phyloP scores from a whole-genome alignment of 495 filamentous ascomycete genomes.

The Penicillium silybi region DNA sequence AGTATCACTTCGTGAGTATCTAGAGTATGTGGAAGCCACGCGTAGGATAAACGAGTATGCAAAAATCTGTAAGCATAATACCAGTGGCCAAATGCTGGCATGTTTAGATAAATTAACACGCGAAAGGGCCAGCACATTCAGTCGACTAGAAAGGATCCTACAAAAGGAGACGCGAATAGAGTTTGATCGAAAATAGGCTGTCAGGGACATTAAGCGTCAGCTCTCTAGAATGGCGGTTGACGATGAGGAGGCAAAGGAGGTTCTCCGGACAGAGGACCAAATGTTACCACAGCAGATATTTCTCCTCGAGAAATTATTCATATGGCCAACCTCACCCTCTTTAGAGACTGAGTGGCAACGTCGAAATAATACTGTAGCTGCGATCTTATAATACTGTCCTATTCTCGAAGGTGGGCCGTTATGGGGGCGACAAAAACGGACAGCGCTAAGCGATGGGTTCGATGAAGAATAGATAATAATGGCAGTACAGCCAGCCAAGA shows the following conservation, averaged over 20 bases:
- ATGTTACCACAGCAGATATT: constrained; percentile 14
- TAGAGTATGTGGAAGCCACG: neutral
- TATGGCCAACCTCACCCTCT: constrained; percentile 11
- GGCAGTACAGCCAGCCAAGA: too few species aligned
- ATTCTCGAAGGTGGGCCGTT: constrained; percentile 14
- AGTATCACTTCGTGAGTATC: neutral
- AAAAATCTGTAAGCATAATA: constrained; percentile 2
- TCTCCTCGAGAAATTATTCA: constrained; percentile 11
- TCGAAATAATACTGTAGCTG: constrained; percentile 2
- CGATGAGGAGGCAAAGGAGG: constrained; percentile 20
- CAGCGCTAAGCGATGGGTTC: neutral
- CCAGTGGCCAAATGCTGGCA: constrained; percentile 1
- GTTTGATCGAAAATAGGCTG: constrained; percentile 20
- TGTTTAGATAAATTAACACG: constrained; percentile 9
- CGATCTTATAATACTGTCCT: constrained; percentile 10
- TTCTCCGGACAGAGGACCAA: constrained; percentile 16
- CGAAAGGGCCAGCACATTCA: constrained; percentile 13
- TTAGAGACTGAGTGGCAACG: constrained; percentile 18
- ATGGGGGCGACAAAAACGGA: constrained; percentile 8
- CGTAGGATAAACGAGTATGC: neutral
- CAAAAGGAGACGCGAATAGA: constrained; percentile 12
- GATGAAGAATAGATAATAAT: too few species aligned
- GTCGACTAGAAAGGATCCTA: constrained; percentile 12
- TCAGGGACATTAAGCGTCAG: constrained; percentile 21
- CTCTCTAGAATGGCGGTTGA: constrained; percentile 15